Evolutionary conservation across 2,329 filamentous ascomycete genomes (phyloP).

Genomic region (Magnaporthales sp.): DNA sequence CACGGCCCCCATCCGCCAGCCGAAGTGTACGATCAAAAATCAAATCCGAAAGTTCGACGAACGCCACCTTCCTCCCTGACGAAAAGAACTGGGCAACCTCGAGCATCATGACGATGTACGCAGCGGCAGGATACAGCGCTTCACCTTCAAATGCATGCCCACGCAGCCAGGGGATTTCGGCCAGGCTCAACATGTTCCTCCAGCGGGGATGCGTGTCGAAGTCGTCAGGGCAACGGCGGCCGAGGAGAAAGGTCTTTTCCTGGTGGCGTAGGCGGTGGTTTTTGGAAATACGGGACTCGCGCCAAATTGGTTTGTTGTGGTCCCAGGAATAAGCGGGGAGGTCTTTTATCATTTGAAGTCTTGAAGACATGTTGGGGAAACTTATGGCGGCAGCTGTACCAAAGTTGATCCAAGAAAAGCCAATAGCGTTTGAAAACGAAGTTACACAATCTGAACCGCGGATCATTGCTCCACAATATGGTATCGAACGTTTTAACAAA

Average conservation of each 20-base stretch:
- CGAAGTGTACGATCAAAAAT: not conserved
- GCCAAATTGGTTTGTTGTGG: not conserved
- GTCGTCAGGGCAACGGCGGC: not conserved
- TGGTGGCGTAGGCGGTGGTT: not conserved
- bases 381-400: not conserved
- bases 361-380: not conserved
- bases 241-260: constrained; percentile 7
- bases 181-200: constrained; percentile 14
- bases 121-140: constrained; percentile 25
- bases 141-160: constrained; percentile 26
- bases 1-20: not conserved
- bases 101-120: not conserved
- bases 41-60: not conserved
- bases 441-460: not conserved
- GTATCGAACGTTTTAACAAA: constrained; percentile 11
- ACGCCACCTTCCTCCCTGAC: not conserved
- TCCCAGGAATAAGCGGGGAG: constrained; percentile 10
- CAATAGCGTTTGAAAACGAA: not conserved
- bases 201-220: constrained; percentile 18
- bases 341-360: constrained; percentile 1
- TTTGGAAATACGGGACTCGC: constrained; percentile 7
- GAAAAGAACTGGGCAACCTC: not conserved
- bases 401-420: constrained; percentile 6
- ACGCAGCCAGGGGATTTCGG: constrained; percentile 26
- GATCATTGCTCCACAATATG: not conserved